Conservation (phyloP, 2,329 filamentous ascomycete genomes). For the Trichoderma guizhouense region DNA sequence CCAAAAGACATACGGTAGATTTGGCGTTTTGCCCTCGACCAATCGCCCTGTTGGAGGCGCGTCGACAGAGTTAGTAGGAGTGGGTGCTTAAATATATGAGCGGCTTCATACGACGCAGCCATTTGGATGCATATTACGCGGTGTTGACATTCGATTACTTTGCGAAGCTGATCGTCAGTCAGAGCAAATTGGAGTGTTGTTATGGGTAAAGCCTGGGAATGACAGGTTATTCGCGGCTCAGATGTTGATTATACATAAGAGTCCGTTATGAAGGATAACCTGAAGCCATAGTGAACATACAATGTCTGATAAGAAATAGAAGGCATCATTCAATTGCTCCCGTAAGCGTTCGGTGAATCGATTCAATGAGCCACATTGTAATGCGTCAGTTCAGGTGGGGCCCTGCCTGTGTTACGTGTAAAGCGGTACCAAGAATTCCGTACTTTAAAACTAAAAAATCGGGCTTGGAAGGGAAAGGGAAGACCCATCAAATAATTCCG, state of each 20-base stretch:
- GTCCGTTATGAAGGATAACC: background rate
- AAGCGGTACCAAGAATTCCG: background rate
- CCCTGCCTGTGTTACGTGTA: background rate
- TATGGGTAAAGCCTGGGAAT: background rate
- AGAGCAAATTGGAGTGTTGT: background rate
- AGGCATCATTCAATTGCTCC: background rate
- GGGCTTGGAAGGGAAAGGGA: background rate
- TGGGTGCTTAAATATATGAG: conserved; percentile 23
- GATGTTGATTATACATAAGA: background rate
- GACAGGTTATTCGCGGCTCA: background rate
- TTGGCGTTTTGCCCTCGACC: conserved; percentile 74
- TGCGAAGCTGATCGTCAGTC: background rate
- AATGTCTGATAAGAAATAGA: background rate
- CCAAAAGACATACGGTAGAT: conserved; percentile 91
- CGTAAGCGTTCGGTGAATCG: background rate
- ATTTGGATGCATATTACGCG: background rate
- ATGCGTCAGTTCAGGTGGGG: background rate
- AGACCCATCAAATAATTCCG: background rate
- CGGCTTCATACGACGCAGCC: background rate
- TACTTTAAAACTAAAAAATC: background rate
- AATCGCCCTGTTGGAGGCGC: conserved; percentile 40
- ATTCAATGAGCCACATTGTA: background rate
- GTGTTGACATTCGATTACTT: background rate
- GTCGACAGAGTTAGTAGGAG: conserved; percentile 56
- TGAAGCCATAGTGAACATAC: background rate